Evolutionary conservation across 208 protist genomes (phyloP).

Genomic region (Crithidia brevicula): DNA sequence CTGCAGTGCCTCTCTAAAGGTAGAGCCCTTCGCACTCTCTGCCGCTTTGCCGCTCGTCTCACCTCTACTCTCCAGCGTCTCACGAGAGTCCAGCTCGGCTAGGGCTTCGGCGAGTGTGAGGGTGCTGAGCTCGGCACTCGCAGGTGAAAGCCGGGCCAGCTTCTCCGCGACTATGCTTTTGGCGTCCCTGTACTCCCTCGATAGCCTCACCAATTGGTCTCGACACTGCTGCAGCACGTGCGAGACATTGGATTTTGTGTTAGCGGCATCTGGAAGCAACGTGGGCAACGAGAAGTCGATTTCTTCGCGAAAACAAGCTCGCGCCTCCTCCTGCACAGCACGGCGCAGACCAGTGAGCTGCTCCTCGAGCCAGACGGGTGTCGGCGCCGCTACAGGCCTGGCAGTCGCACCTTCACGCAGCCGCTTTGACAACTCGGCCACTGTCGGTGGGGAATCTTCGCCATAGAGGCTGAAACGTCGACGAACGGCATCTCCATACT

Average conservation of each 20-base stretch:
- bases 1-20: slow-evolving; percentile 20
- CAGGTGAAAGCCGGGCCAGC: background rate
- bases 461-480: slow-evolving; percentile 50
- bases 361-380: slow-evolving; percentile 30
- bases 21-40: background rate
- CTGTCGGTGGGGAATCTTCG: slow-evolving; percentile 32
- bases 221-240: slow-evolving; percentile 8
- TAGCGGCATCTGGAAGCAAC: slow-evolving; percentile 17
- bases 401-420: slow-evolving; percentile 11
- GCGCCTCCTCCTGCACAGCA: background rate
- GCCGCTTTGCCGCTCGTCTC: background rate
- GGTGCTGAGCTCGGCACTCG: background rate
- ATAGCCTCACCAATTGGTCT: slow-evolving; percentile 3
- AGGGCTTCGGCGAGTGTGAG: slow-evolving; percentile 21
- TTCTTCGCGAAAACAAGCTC: slow-evolving; percentile 15
- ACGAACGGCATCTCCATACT: slow-evolving; percentile 50
- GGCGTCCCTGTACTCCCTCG: slow-evolving; percentile 20
- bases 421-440: slow-evolving; percentile 19
- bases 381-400: background rate
- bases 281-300: slow-evolving; percentile 10
- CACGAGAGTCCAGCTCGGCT: slow-evolving; percentile 26
- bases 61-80: background rate
- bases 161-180: slow-evolving; percentile 5
- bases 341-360: slow-evolving; percentile 16
- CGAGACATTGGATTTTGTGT: slow-evolving; percentile 16